Base-by-base conservation (phyloP, 1,139 yeast genomes). In the Candida sp. region DNA sequence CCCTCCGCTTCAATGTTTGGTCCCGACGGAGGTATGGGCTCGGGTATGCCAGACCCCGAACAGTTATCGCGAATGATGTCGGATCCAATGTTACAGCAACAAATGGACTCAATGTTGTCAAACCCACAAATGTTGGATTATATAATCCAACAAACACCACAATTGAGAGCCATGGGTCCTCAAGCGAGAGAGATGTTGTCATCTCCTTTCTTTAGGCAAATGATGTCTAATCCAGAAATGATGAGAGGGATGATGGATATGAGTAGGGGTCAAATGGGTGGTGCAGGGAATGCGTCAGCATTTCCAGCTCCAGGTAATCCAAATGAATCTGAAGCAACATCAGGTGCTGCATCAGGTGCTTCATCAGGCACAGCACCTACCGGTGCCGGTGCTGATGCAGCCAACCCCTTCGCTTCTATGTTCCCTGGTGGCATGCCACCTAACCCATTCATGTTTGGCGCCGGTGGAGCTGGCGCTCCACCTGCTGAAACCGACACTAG, bases 1-100 rank as follows among this genome's bases (percentile, higher is more conserved):
- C 98, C 99, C 3, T 79, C 88, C 2, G 89, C 91, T 0, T 82
- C 87, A 39, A 79, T 88, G 85, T 90, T 93, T 68, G 97, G 97
- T 1, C 95, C 97, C 19, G 98, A 91, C 61, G 96, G 96, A 21
- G 98, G 97, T 21, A 79, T 87, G 87, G 78, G 75, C 48, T 69
- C 70, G 36, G 73, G 73, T 25, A 68, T 82, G 57, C 95, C 95
- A 6, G 83, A 81, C 53, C 84, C 88, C 37, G 93, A 86, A 36
- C 90, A 86, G 50, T 57, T 90, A 64, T 70, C 80, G 32, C 72
- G 75, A 49, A 81, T 88, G 87, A 75, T 91, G 84, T 83, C 84
- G 32, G 80, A 80, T 54, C 98, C 98, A 30, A 73, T 79, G 66
- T 79, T 88, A 53, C 89, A 84, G 57, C 90, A 89, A 58, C 78